Conservation (phyloP, 441 rosid genomes). For the Codiaeum variegatum region DNA sequence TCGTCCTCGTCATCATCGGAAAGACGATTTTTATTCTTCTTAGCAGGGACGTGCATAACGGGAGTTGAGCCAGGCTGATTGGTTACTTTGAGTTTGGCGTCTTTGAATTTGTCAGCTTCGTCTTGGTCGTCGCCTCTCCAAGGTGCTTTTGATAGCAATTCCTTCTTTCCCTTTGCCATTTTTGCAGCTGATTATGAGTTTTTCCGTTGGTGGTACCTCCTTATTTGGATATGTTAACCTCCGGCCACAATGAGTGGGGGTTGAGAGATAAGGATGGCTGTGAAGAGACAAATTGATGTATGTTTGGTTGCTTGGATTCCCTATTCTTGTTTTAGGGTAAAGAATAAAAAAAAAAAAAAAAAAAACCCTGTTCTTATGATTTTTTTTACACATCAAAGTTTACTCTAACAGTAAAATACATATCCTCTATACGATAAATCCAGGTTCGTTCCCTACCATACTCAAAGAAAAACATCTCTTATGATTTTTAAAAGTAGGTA, state of each 20-base stretch:
- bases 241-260: background rate
- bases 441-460: too few species aligned
- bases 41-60: slow-evolving; percentile 80
- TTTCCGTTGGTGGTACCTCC: background rate
- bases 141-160: slow-evolving; percentile 72
- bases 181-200: background rate
- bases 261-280: background rate
- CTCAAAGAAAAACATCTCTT: too few species aligned
- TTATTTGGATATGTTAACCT: background rate
- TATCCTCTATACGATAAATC: too few species aligned
- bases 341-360: too few species aligned
- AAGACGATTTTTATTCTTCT: slow-evolving; percentile 26
- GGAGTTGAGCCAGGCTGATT: slow-evolving; percentile 64
- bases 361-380: too few species aligned
- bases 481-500: too few species aligned
- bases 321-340: background rate
- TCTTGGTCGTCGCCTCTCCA: slow-evolving; percentile 66
- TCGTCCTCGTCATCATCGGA: slow-evolving; percentile 37
- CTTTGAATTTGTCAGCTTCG: slow-evolving; percentile 50
- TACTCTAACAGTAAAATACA: too few species aligned
- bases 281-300: background rate
- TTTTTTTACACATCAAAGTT: too few species aligned
- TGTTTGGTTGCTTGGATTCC: slow-evolving; percentile 13
- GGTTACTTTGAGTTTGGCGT: slow-evolving; percentile 74
- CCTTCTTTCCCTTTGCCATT: slow-evolving; percentile 55